Conservation (phyloP, 2,329 filamentous ascomycete genomes). For the Penicillium occitanis region DNA sequence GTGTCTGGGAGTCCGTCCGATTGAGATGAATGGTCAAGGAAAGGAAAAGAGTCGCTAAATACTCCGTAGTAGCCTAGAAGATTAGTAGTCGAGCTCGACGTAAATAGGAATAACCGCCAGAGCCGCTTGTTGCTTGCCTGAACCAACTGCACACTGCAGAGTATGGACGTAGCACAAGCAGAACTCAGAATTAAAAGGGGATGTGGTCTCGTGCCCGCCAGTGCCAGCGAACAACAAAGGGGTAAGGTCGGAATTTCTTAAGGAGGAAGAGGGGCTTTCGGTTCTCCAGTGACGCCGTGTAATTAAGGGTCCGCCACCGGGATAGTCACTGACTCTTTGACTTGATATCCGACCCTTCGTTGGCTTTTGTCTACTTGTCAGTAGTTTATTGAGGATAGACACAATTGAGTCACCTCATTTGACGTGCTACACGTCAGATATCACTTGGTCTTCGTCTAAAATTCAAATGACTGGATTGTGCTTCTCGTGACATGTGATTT, state of each 20-base stretch:
- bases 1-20: not conserved
- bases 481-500: constrained; percentile 18
- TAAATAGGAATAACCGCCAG: not conserved
- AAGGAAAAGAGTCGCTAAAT: not conserved
- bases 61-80: not conserved
- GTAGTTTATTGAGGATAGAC: not conserved
- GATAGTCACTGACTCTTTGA: not conserved
- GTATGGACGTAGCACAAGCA: not conserved
- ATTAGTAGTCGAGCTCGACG: constrained; percentile 21
- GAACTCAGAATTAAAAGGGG: constrained; percentile 26
- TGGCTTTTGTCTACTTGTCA: not conserved
- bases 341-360: not conserved
- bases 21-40: not conserved
- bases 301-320: constrained; percentile 10
- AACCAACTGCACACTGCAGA: not conserved
- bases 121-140: not conserved
- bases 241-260: not conserved
- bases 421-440: not conserved
- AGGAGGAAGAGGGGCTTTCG: constrained; percentile 11
- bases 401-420: no score
- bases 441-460: not conserved
- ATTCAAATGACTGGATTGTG: not conserved
- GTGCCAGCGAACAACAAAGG: constrained; percentile 1
- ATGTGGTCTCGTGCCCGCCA: constrained; percentile 36
- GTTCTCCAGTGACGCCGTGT: not conserved